Conservation (phyloP, 331 rosid genomes). For the Pyrus hybrid region DNA sequence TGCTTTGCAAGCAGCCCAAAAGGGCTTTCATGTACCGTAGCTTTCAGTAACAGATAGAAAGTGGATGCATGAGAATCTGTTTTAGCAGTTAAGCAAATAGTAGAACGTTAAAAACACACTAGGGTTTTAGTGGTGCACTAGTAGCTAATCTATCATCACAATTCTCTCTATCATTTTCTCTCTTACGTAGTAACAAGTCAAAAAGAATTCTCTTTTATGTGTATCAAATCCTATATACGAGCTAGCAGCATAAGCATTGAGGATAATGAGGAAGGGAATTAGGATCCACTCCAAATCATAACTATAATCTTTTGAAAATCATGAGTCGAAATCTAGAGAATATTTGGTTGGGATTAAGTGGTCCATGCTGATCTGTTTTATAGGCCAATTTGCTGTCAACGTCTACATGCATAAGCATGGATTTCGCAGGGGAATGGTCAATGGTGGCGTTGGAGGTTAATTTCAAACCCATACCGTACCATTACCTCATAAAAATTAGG, state of each 20-base stretch:
- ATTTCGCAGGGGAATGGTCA: not conserved
- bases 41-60: not conserved
- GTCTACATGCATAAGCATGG: not conserved
- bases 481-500: not conserved
- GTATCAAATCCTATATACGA: slow-evolving; percentile 1
- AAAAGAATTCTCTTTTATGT: not conserved
- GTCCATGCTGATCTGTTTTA: slow-evolving; percentile 2
- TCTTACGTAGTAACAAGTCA: not conserved
- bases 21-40: not conserved
- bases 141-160: not conserved
- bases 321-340: not conserved
- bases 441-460: not conserved
- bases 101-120: not conserved
- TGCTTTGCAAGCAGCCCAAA: not conserved
- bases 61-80: slow-evolving; percentile 10
- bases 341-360: slow-evolving; percentile 8
- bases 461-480: not conserved
- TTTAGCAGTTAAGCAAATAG: not conserved
- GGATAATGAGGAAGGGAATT: not conserved
- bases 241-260: not conserved
- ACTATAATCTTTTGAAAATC: not conserved
- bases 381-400: not conserved
- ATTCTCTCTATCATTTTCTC: not conserved
- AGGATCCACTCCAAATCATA: not conserved
- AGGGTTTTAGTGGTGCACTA: not conserved